Evolutionary conservation across 2,329 filamentous ascomycete species (phyloP).

Genomic region (Fusarium subglutinans): DNA sequence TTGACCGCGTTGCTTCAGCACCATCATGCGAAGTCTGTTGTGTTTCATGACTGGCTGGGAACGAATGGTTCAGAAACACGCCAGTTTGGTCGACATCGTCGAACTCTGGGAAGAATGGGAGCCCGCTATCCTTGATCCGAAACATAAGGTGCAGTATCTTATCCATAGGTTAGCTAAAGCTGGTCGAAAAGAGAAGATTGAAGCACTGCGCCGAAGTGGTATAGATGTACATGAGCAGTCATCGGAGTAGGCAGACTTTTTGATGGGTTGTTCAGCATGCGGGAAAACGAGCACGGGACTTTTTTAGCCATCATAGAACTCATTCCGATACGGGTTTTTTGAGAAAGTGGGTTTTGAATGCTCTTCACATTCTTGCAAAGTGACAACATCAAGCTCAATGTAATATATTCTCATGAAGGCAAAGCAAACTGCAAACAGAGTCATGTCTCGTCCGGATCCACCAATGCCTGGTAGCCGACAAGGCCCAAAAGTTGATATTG

Average conservation of each 20-base stretch:
- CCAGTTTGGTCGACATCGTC: background rate
- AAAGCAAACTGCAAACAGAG: background rate
- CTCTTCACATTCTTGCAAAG: background rate
- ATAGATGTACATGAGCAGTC: background rate
- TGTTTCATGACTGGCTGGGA: background rate
- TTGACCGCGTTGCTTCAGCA: background rate
- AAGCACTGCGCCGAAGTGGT: background rate
- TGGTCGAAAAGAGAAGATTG: background rate
- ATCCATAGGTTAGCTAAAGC: background rate
- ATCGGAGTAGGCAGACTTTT: background rate
- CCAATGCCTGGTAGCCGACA: background rate
- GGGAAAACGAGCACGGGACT: background rate
- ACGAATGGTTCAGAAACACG: background rate
- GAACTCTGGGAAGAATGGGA: background rate
- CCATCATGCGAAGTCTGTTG: background rate
- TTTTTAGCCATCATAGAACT: background rate
- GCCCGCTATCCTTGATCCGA: background rate
- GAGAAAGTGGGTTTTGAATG: no score
- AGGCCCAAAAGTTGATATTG: background rate
- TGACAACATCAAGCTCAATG: background rate
- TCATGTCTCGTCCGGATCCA: background rate
- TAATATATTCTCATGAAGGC: background rate
- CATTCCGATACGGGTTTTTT: no score
- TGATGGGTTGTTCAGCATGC: background rate
- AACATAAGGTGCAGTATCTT: background rate